Conservation (phyloP, 306 rosid species). For the Corylus heterophylla region DNA sequence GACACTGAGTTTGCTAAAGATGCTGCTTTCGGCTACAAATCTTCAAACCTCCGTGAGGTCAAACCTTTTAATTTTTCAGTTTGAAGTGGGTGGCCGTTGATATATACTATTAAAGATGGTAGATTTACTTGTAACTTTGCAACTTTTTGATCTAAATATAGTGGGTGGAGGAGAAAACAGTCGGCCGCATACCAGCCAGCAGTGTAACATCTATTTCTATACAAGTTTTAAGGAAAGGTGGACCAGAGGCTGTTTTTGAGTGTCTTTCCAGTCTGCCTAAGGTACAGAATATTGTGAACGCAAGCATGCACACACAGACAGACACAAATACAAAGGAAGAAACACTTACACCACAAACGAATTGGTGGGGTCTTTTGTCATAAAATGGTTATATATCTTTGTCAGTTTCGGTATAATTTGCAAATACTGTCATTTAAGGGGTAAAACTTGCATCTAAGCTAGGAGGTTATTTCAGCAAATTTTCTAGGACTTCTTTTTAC, state of each 20-base stretch:
- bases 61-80: conserved; percentile 11
- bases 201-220: conserved; percentile 72
- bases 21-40: conserved; percentile 92
- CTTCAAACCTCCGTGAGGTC: conserved; percentile 95
- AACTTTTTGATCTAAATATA: conserved; percentile 35
- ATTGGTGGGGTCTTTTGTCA: background rate
- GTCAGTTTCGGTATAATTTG: background rate
- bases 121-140: conserved; percentile 12
- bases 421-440: background rate
- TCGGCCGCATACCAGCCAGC: conserved; percentile 63
- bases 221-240: conserved; percentile 81
- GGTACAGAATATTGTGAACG: conserved; percentile 42
- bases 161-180: conserved; percentile 98
- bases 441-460: background rate
- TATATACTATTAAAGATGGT: conserved; percentile 2
- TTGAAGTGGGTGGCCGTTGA: conserved; percentile 13
- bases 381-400: background rate
- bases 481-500: background rate
- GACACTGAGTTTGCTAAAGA: conserved; percentile 94
- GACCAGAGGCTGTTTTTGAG: conserved; percentile 83
- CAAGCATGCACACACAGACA: background rate
- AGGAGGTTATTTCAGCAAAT: background rate
- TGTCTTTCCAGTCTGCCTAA: conserved; percentile 69
- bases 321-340: background rate
- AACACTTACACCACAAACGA: background rate